Evolutionary conservation across 352 stramenopile species (phyloP), one percentile per base, ranked within the genome.

Genomic region (Globisporangium orthogonon): DNA sequence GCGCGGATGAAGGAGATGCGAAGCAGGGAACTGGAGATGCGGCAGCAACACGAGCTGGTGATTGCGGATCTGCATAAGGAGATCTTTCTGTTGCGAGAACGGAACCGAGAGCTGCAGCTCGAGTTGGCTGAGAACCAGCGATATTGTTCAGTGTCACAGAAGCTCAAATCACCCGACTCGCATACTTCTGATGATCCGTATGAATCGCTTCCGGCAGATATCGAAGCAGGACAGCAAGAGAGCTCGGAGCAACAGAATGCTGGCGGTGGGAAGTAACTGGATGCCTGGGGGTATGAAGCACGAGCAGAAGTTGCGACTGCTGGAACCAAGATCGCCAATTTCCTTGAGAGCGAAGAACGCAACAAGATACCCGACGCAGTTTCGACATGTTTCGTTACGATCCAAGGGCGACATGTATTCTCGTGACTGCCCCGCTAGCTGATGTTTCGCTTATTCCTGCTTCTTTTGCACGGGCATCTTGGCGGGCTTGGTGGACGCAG

Each of bases 51-150:
- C 50, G 63, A 78, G 11, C 61, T 76, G 35, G 61, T 62, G 30
- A 7, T 81, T 23, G 63, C 59, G 2, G 64, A 76, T 2, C 49
- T 81, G 31, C 56, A 68, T 50, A 55, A 61, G n/a, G 72, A 81
- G 48, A 52, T 78, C 2, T 81, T 81, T 47, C 50, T 78, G 3
- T 49, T 81, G 5, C 61, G 56, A 2, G 72, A 74, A 33, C 55
- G 68, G 40, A 81, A 74, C 44, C 35, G 43, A 11, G 41, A 43
- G 7, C 56, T 81, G 7, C 61, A 72, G 40, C 31, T 54, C 0
- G 50, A 68, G 30, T 2, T 58, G 11, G 31, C 7, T 3, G 44
- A 52, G 29, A 50, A 39, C 43, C 49, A 56, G 41, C 40, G 40
- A 6, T 40, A 28, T 4, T 40, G 29, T 4, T 30, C 40, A n/a